Evolutionary conservation across 768 basidiomycete species (phyloP), one percentile per base, ranked within the genome.

Genomic region (Zangia roseola): DNA sequence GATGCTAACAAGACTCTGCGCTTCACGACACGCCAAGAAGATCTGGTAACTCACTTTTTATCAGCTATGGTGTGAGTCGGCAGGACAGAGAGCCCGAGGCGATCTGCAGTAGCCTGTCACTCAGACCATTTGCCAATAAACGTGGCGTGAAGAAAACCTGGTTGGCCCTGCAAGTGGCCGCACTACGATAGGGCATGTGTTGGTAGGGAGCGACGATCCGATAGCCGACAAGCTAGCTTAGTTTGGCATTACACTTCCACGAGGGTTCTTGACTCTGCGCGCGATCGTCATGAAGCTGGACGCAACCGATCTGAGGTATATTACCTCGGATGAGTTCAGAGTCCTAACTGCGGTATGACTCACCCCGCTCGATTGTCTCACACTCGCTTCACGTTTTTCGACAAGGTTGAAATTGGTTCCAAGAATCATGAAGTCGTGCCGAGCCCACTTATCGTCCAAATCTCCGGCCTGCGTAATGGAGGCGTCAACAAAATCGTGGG

Each of bases 391-490:
- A 23, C 28, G n/a, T 14, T 46, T n/a, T 21, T 14, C 14, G 10
- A 9, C 8, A 38, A 97, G 94, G 91, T 91, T 30, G 97, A 99
- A 73, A 92, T 95, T 79, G 97, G 95, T 17, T 94, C 91, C 5
- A 97, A 97, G 74, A 98, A 98, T 65, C 97, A 99, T 62, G 90
- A 98, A 69, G 80, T 97, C 31, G 94, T 99, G 13, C 97, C 97
- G 3, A 84, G 88, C 8, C 69, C 80, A 0, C 81, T 98, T 56
- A 91, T 98, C 53, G 85, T 88, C 5, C 92, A 95, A 68, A 88
- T 98, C 36, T 94, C 94, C 4, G 90, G 91, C n/a, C 74, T 97
- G 37, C 78, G 93, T 30, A 86, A 85, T 50, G 97, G 97, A 39
- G 93, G 94, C 5, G 88, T 95, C 40, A 95, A 94, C 74, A 99